phyloP scores from a whole-genome alignment of 163 green algal genomes.

The Chlamydomonas reinhardtii region DNA sequence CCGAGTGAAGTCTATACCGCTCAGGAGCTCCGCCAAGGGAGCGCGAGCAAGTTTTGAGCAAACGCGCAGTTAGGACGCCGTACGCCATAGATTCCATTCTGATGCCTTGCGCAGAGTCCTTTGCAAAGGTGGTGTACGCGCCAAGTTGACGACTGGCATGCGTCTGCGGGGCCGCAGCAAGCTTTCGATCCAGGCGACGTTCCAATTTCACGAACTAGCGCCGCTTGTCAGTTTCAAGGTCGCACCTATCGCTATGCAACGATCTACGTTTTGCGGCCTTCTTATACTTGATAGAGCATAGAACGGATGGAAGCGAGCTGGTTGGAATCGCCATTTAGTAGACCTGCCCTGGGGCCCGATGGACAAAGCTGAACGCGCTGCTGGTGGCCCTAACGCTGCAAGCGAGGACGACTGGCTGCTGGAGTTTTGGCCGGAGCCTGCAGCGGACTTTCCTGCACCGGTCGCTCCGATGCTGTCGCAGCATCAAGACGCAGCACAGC shows the following conservation, averaged over 20 bases:
- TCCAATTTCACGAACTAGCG: neutral
- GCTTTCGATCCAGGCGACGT: neutral
- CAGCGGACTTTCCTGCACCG: neutral
- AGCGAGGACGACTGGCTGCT: slow-evolving; percentile 45
- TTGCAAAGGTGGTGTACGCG: neutral
- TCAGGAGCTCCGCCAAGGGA: too few relatives aligned
- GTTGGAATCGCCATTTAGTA: neutral
- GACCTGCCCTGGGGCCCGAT: slow-evolving; percentile 1
- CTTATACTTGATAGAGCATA: neutral
- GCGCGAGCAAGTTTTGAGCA: too few relatives aligned
- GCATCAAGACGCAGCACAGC: neutral
- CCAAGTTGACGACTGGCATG: too few relatives aligned
- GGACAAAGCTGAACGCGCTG: slow-evolving; percentile 26
- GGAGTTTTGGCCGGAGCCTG: slow-evolving; percentile 46
- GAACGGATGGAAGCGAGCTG: neutral
- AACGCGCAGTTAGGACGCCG: too few relatives aligned
- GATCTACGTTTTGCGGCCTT: neutral
- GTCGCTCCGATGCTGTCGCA: slow-evolving; percentile 17
- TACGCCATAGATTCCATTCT: neutral
- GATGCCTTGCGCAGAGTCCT: neutral
- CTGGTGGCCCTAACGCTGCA: neutral
- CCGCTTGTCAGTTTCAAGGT: neutral
- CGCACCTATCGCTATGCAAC: neutral
- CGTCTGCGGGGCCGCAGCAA: too few relatives aligned
- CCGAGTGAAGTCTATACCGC: too few relatives aligned